phyloP scores from a whole-genome alignment of 805 yeast genomes.

The Myxozyma mucilagina region DNA sequence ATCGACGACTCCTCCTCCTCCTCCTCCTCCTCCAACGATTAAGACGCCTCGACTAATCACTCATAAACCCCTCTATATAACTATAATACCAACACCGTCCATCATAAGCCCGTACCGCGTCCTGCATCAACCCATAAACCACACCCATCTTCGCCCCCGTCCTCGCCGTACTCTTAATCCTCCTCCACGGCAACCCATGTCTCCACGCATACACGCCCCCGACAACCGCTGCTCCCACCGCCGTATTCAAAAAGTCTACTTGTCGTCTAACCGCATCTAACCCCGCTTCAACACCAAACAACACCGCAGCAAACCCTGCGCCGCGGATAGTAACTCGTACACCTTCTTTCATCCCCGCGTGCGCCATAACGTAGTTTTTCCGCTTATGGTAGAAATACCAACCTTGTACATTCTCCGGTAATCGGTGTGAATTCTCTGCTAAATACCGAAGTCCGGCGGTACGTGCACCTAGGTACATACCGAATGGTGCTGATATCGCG shows the following conservation, averaged over 20 bases:
- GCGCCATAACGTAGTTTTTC: slow-evolving; percentile 71
- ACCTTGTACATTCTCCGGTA: slow-evolving; percentile 75
- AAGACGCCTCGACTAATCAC: no score
- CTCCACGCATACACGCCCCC: slow-evolving; percentile 55
- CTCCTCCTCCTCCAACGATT: no score
- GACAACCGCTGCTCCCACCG: slow-evolving; percentile 54
- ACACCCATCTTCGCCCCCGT: slow-evolving; percentile 63
- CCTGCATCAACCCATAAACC: slow-evolving; percentile 65
- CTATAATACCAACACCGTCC: slow-evolving; percentile 65
- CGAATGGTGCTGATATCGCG: slow-evolving; percentile 41
- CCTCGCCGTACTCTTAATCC: slow-evolving; percentile 39
- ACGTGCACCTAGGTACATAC: slow-evolving; percentile 61
- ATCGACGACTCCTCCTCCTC: no score
- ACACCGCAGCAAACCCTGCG: slow-evolving; percentile 4
- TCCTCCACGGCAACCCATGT: slow-evolving; percentile 39
- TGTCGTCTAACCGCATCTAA: slow-evolving; percentile 56
- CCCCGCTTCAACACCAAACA: slow-evolving; percentile 58
- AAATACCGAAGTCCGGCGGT: slow-evolving; percentile 59
- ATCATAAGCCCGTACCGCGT: slow-evolving; percentile 54
- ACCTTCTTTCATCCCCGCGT: slow-evolving; percentile 47
- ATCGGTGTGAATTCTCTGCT: slow-evolving; percentile 78
- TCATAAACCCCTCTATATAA: not conserved
- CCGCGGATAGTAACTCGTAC: slow-evolving; percentile 2
- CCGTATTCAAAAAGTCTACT: slow-evolving; percentile 63
- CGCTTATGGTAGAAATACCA: slow-evolving; percentile 88